Evolutionary conservation across 345 rosid genomes (phyloP), one percentile per base, ranked within the genome.

Genomic region (Pistacia vera): DNA sequence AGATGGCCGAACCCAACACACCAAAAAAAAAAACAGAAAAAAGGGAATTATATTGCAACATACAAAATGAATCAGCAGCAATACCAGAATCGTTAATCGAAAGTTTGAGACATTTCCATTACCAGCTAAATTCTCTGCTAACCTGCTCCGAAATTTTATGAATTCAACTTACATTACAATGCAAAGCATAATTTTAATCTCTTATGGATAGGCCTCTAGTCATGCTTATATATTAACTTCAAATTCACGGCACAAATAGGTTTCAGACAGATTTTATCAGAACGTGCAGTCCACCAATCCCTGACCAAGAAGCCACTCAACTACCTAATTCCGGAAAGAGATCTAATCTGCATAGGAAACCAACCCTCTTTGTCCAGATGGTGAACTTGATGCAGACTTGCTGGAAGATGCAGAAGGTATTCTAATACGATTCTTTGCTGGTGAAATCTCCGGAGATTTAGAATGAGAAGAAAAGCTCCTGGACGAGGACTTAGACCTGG

Each of bases 341-440:
- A 83, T 81, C 90, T 89, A 82, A 71, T 95, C 99, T 52, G 89
- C 93, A 77, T 93, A 93, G 62, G 93, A 90, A 72, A 96, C 99
- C 83, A 96, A 76, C 41, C 97, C 92, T 76, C 86, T 83, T 62
- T 77, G 88, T 68, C 86, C 97, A 16, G 95, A 64, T 22, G 92
- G 93, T 12, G 98, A 92, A 75, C 85, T 85, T 71, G 97, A 88
- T 62, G 79, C 78, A 52, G 97, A 90, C 72, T 79, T 85, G 82
- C 77, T 68, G 38, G 78, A 86, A 61, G 91, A 86, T 64, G 18
- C 75, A 38, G 80, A 79, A 49, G 83, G 68, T 60, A 68, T 70
- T 71, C 77, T 80, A 56, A 77, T 68, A 16, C 33, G 75, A 22
- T 28, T 81, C 63, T 78, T 85, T 56, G 75, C 81, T 56, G 86